Percentiles rank a stretch among this genome's conserved stretches.
These are phyloP conservation scores for Kwoniella shivajii DNA, from an alignment of 1,284 basidiomycete species.

Conservation along the genomic window DNA sequence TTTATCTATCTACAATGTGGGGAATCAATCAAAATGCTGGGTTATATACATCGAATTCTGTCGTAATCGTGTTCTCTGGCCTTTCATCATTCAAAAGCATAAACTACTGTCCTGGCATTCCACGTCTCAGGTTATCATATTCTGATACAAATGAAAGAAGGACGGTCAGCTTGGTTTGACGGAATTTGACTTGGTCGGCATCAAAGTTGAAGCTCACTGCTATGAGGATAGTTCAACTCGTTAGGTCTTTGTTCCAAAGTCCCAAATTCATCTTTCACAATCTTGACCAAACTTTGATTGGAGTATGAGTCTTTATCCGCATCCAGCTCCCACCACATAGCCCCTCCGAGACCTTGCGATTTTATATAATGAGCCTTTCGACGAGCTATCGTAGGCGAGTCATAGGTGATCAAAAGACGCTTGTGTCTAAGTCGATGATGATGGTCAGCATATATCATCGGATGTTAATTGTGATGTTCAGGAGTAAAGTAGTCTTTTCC, in stretches of 20 bases:
- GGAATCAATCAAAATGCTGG: not conserved
- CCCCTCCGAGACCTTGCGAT: conserved; percentile 66
- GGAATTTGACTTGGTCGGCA: too few species aligned
- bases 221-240: conserved; percentile 43
- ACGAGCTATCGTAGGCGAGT: conserved; percentile 70
- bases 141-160: too few species aligned
- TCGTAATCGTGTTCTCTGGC: too few species aligned
- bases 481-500: not conserved
- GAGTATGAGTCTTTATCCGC: conserved; percentile 41
- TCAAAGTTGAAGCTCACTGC: conserved; percentile 37
- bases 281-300: conserved; percentile 36
- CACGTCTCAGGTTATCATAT: conserved; percentile 38
- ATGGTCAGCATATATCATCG: not conserved
- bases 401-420: conserved; percentile 70
- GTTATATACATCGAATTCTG: conserved; percentile 4
- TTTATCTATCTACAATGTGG: not conserved
- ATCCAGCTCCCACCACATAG: conserved; percentile 73
- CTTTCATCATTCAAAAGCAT: not conserved
- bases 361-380: conserved; percentile 77
- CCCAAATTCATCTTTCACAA: conserved; percentile 40
- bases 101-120: conserved; percentile 17
- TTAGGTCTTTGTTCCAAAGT: conserved; percentile 39
- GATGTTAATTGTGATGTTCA: not conserved
- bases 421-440: conserved; percentile 21
- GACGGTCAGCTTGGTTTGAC: conserved; percentile 16